These are phyloP conservation scores for Sugiyamaella chiloensis DNA, from an alignment of 805 yeast species.

Conservation along the genomic window DNA sequence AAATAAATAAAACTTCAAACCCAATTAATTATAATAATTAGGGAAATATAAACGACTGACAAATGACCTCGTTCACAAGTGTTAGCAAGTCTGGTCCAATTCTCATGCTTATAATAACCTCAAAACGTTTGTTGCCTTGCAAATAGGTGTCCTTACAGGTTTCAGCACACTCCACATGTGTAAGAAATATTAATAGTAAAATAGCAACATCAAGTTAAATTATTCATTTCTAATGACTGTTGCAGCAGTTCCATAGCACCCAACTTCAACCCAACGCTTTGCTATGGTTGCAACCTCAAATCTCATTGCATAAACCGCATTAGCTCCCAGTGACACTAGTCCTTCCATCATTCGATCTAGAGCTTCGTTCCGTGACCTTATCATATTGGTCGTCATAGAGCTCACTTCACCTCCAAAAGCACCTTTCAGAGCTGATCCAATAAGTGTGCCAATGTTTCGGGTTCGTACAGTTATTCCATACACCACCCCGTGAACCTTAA, in stretches of 20 bases:
- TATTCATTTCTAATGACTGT: slow-evolving; percentile 14
- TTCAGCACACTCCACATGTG: too few relatives aligned
- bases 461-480: slow-evolving; percentile 24
- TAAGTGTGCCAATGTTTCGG: slow-evolving; percentile 18
- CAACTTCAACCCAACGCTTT: slow-evolving; percentile 19
- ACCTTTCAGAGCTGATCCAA: slow-evolving; percentile 23
- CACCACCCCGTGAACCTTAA: slow-evolving; percentile 19
- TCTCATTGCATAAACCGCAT: slow-evolving; percentile 25
- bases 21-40: too few relatives aligned
- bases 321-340: slow-evolving; percentile 20
- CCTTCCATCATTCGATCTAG: slow-evolving; percentile 24
- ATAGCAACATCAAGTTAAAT: too few relatives aligned
- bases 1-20: too few relatives aligned
- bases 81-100: too few relatives aligned
- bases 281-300: slow-evolving; percentile 18
- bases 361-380: slow-evolving; percentile 22
- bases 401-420: slow-evolving; percentile 24
- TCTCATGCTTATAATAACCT: too few relatives aligned
- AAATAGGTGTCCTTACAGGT: too few relatives aligned
- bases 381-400: slow-evolving; percentile 21
- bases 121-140: too few relatives aligned
- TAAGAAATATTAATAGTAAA: too few relatives aligned
- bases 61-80: too few relatives aligned
- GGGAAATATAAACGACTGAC: too few relatives aligned
- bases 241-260: slow-evolving; percentile 26